Conservation (phyloP, 2,329 filamentous ascomycete genomes). For the Aspergillus candidus region DNA sequence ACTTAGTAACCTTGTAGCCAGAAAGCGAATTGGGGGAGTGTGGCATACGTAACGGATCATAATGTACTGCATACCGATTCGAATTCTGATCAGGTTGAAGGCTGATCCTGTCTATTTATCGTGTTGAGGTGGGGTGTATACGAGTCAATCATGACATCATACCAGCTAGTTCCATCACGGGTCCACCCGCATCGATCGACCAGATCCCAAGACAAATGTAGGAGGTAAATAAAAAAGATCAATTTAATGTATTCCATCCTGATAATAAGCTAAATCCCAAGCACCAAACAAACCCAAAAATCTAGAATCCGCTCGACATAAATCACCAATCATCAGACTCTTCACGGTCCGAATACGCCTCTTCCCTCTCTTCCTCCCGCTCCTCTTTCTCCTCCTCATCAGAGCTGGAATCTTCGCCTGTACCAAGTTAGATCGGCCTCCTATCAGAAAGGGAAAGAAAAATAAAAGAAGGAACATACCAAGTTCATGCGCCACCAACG, state of each 20-base stretch:
- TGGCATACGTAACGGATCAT: neutral
- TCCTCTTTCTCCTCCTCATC: conserved; percentile 7
- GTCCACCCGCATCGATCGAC: no score
- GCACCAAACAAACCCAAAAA: neutral
- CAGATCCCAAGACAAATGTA: no score
- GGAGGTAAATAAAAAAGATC: neutral
- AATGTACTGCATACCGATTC: neutral
- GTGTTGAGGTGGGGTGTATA: no score
- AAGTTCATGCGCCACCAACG: conserved; percentile 50
- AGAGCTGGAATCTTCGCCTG: conserved; percentile 3
- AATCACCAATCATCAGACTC: neutral
- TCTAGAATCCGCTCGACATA: neutral
- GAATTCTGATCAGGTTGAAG: no score
- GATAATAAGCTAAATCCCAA: neutral
- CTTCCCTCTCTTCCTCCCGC: conserved; percentile 1
- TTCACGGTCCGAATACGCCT: conserved; percentile 1
- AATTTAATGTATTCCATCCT: neutral
- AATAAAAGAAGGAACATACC: conserved; percentile 38
- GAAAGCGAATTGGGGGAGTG: neutral
- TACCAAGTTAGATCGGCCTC: neutral
- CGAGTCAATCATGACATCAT: no score
- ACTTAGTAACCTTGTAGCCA: neutral
- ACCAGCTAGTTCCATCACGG: no score
- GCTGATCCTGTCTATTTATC: no score
- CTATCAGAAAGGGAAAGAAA: neutral